Evolutionary conservation across 2,329 filamentous ascomycete species (phyloP).

Genomic region (Aureobasidium sp.): DNA sequence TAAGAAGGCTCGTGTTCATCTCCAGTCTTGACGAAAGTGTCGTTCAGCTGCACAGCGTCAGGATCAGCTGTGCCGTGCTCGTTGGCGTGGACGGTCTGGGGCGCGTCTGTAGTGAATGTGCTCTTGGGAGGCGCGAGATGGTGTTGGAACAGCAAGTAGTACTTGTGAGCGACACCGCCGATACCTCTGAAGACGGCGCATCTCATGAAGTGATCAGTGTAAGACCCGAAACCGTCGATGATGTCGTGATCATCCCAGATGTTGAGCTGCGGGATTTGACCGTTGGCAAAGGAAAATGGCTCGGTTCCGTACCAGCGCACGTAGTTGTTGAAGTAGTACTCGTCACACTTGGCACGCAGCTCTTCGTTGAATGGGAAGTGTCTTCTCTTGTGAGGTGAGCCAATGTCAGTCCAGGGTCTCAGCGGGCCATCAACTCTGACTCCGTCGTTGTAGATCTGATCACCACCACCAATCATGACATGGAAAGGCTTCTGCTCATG

Average conservation of each 20-base stretch:
- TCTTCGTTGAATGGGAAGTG: constrained; percentile 59
- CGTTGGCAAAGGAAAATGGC: constrained; percentile 53
- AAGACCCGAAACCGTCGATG: constrained; percentile 60
- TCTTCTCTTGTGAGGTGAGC: constrained; percentile 54
- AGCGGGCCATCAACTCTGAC: constrained; percentile 80
- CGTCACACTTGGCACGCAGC: constrained; percentile 52
- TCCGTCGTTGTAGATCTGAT: constrained; percentile 73
- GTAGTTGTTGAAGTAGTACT: constrained; percentile 58
- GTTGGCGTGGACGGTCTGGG: constrained; percentile 42
- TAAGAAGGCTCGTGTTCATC: constrained; percentile 61
- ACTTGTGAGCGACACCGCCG: constrained; percentile 48
- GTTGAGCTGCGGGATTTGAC: constrained; percentile 58
- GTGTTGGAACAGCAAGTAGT: constrained; percentile 61
- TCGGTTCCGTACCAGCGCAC: constrained; percentile 62
- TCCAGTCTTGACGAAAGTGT: constrained; percentile 62
- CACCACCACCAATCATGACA: constrained; percentile 79
- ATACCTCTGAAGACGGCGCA: constrained; percentile 60
- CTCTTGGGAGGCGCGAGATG: constrained; percentile 78
- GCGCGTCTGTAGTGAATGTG: constrained; percentile 73
- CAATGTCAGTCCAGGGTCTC: constrained; percentile 55
- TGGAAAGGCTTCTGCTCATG: constrained; percentile 56
- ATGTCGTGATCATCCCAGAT: constrained; percentile 63
- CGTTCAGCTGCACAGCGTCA: constrained; percentile 65
- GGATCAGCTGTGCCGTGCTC: constrained; percentile 42
- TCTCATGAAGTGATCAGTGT: constrained; percentile 61